phyloP scores from a whole-genome alignment of 2,329 filamentous ascomycete genomes.

The Cytospora piceicola region DNA sequence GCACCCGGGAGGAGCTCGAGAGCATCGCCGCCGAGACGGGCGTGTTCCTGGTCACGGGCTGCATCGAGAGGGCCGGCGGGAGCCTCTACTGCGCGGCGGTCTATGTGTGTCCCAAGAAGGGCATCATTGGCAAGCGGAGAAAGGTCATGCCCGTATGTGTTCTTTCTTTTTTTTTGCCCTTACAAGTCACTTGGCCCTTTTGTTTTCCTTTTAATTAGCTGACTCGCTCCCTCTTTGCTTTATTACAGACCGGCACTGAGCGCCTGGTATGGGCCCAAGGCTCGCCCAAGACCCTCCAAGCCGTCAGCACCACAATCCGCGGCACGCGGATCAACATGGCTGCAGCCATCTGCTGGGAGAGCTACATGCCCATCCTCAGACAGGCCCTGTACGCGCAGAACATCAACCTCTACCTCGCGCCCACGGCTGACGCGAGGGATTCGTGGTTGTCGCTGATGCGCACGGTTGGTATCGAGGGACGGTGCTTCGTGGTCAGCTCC shows the following conservation, averaged over 20 bases:
- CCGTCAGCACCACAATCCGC: slow-evolving; percentile 77
- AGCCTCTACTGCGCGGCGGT: slow-evolving; percentile 83
- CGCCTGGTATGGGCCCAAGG: slow-evolving; percentile 89
- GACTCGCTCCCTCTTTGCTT: not conserved
- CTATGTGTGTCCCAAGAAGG: slow-evolving; percentile 76
- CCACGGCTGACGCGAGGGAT: slow-evolving; percentile 83
- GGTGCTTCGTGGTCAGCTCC: slow-evolving; percentile 82
- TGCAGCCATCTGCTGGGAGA: slow-evolving; percentile 94
- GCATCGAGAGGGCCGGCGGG: slow-evolving; percentile 80
- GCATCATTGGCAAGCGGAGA: slow-evolving; percentile 80
- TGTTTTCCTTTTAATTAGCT: slow-evolving; percentile 17
- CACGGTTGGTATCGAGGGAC: slow-evolving; percentile 78
- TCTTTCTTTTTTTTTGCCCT: slow-evolving; percentile 15
- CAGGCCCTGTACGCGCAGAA: slow-evolving; percentile 87
- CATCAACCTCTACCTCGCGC: slow-evolving; percentile 87
- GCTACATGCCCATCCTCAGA: slow-evolving; percentile 88
- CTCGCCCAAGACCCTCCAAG: slow-evolving; percentile 75
- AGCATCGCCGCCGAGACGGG: slow-evolving; percentile 74
- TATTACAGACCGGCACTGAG: slow-evolving; percentile 70
- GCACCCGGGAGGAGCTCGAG: slow-evolving; percentile 81
- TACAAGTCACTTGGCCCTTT: not conserved
- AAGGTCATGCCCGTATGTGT: slow-evolving; percentile 83
- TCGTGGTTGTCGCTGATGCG: slow-evolving; percentile 83
- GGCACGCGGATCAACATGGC: slow-evolving; percentile 80
- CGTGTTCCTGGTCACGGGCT: slow-evolving; percentile 79